Evolutionary conservation across 2,329 filamentous ascomycete genomes (phyloP).

Genomic region (Mycosphaerella sp.): DNA sequence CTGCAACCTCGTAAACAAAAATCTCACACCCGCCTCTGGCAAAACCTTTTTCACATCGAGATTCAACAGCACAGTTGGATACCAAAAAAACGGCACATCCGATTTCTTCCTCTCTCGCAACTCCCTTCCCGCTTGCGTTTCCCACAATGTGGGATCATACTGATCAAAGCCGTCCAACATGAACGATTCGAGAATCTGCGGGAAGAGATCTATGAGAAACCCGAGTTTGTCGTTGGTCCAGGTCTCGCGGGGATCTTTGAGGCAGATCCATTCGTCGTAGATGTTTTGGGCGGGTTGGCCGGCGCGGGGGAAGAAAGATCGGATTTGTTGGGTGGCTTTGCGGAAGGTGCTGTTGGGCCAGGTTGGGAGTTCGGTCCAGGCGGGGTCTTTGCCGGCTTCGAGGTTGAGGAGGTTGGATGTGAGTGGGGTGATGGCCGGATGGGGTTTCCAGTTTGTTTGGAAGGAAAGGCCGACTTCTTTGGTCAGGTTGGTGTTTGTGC

Average conservation of each 20-base stretch:
- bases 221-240: constrained; percentile 61
- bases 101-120: constrained; percentile 28
- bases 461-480: constrained; percentile 54
- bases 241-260: constrained; percentile 52
- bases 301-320: constrained; percentile 48
- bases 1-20: constrained; percentile 60
- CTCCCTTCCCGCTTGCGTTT: constrained; percentile 16
- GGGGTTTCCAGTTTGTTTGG: constrained; percentile 49
- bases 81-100: constrained; percentile 58
- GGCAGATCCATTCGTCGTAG: constrained; percentile 63
- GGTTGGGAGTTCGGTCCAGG: constrained; percentile 43
- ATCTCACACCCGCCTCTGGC: constrained; percentile 62
- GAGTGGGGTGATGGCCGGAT: constrained; percentile 35
- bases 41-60: constrained; percentile 70
- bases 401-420: constrained; percentile 41
- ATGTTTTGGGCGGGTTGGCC: constrained; percentile 38
- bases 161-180: constrained; percentile 31
- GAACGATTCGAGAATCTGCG: constrained; percentile 55
- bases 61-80: constrained; percentile 68
- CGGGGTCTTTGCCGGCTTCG: constrained; percentile 38
- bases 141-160: constrained; percentile 28
- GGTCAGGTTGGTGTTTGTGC: constrained; percentile 58
- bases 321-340: constrained; percentile 47
- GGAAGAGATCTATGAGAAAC: constrained; percentile 63
- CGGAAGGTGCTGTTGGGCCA: constrained; percentile 44